Base-by-base conservation (phyloP, 108 stramenopile genomes). In the Poteriospumella lacustris region DNA sequence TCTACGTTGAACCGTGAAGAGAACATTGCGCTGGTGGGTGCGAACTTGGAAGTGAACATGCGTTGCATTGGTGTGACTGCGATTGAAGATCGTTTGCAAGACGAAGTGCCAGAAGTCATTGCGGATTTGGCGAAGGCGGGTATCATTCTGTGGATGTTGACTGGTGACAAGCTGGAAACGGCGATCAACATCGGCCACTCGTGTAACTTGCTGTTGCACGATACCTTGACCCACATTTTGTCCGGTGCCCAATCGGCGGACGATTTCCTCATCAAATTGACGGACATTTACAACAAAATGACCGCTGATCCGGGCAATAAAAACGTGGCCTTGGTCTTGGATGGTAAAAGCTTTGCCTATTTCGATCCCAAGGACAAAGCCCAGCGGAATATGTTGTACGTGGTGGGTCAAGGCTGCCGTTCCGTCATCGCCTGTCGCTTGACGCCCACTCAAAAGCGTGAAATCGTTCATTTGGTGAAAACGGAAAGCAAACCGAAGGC, bases 141-240 rank as follows among this genome's bases (percentile, higher is more conserved):
- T 34, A 94, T 99, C 72, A 93, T 91, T 80, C 85, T 99, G 3
- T 97, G 95, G 95, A 93, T 99, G 31, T 90, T 99, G 36, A 99
- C 98, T 1, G 98, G 98, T 31, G 98, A 97, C 82, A 99, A 99
- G 77, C 79, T 92, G 40, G 98, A 97, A 79, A 99, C 98, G 2
- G 98, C 98, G 29, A 90, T 96, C 44, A 95, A 97, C 82, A 99
- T 99, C 44, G 98, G 94, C 24, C 68, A 76, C 39, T 82, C 86
- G 1, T 84, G 83, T 44, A 64, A 78, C 59, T 47, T 85, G 43
- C 79, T 83, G 2, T 59, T 58, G 0, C 78, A 75, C 29, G 81
- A 84, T 64, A 73, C 70, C 3, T 12, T 3, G 15, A 36, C 42
- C n/a, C 5, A 33, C 9, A 5, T 42, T 5, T 26, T 73, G 15